Base-by-base conservation (phyloP, 805 yeast species). In the Ogataea methanolica region DNA sequence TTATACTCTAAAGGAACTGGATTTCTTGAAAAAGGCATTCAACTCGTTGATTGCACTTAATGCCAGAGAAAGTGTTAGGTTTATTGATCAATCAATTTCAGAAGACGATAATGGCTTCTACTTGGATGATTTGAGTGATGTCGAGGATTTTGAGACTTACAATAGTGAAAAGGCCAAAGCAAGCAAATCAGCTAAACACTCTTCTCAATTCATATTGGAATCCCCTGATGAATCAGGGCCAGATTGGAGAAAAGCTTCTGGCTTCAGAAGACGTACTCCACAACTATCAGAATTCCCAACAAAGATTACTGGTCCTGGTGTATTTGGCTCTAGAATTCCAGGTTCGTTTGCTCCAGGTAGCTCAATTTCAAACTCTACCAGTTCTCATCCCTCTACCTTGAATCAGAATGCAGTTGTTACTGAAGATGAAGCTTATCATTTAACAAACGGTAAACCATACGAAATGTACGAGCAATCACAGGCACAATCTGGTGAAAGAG, bases 21-120 rank as follows among this genome's bases (percentile, higher is more conserved):
- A 82, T 45, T 82, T 73, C 55, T 69, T 76, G 46, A 76, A 76
- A 55, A 75, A 75, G 47, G 82, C 83, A 1, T 65, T 71, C 17
- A 63, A 63, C 41, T 73, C 80, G 16, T 70, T 82, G 59, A 71
- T 73, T 52, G 80, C 87, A 17, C 71, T 75, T n/a, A 80, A 80
- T 62, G 85, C 91, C 7, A 70, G 83, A 45, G 86, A 82, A 57
- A 77, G 88, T 17, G 72, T 83, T 43, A 69, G 76, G 47, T 79
- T 82, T 55, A 79, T 85, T 45, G 89, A 84, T 53, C 60, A 39
- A 51, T 63, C 41, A 49, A 51, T 49, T 26, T 53, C 59, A 4
- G 52, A 48, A 36, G 50, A 54, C 29, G 45, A 44, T 34, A 51
- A 44, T 33, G 43, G 55, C 17, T 35, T 33, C 29, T 23, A 44